phyloP scores from a whole-genome alignment of 2,329 filamentous ascomycete species.

The Eurotiales sp. region DNA sequence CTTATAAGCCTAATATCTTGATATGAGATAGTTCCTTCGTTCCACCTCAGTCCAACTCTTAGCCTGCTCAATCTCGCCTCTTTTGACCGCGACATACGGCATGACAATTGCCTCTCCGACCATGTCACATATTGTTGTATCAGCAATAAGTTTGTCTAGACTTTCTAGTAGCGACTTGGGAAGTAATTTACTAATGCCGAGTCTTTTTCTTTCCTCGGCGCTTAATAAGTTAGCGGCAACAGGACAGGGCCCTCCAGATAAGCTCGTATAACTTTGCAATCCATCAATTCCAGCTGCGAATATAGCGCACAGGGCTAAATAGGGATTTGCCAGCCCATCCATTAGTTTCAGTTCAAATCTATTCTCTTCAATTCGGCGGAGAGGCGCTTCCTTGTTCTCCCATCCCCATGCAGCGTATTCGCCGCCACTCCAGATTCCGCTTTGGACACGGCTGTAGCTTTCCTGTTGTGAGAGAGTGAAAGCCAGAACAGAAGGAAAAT shows the following conservation, averaged over 20 bases:
- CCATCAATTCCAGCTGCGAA: conserved; percentile 22
- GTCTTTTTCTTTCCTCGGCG: background rate
- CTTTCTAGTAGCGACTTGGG: conserved; percentile 6
- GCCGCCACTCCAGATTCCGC: conserved; percentile 25
- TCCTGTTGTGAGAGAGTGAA: conserved; percentile 22
- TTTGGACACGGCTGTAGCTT: conserved; percentile 23
- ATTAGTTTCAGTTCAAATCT: conserved; percentile 26
- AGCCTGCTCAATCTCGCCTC: conserved; percentile 6
- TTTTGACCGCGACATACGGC: conserved; percentile 11
- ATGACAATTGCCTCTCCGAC: conserved; percentile 1
- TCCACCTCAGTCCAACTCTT: conserved; percentile 9
- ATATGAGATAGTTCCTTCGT: conserved; percentile 9
- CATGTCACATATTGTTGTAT: background rate
- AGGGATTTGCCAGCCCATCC: conserved; percentile 27
- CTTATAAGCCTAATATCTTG: conserved; percentile 10
- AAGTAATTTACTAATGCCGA: background rate
- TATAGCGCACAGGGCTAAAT: conserved; percentile 22
- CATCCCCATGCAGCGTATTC: conserved; percentile 26
- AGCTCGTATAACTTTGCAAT: conserved; percentile 1
- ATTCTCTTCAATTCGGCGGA: conserved; percentile 21
- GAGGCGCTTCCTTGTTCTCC: conserved; percentile 24
- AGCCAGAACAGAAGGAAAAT: conserved; percentile 22
- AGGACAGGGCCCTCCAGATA: conserved; percentile 8
- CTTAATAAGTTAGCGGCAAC: conserved; percentile 1
- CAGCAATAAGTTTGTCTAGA: background rate